Base-by-base conservation (phyloP, 2,329 filamentous ascomycete species). In the Bipolaris zeicola region DNA sequence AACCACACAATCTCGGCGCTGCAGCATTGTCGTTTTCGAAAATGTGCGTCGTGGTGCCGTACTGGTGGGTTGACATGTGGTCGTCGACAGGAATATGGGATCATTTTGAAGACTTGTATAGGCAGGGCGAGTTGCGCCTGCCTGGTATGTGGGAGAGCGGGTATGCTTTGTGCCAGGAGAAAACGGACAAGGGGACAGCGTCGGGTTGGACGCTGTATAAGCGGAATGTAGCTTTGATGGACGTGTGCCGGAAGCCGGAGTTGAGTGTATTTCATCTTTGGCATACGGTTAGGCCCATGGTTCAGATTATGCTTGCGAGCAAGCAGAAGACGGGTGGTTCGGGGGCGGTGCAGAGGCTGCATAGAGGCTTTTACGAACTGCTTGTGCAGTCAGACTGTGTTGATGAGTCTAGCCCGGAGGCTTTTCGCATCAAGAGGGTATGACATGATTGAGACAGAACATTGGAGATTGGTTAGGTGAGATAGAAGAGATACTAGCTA, bases 41-140 rank as follows among this genome's bases (percentile, higher is more conserved):
- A 5, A 39, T 4, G 24, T n/a, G 11, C 52, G 44, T 56, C 5
- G 37, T 56, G 1, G 33, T 59, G 13, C 56, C 52, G 16, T 20
- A 36, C 5, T 59, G 52, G 52, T 59, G 56, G 48, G 14, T 56
- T 22, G 33, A 45, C 18, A 43, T 48, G 4, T 59, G 37, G 42
- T 59, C 51, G 14, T 33, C 34, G 5, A 38, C 51, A 14, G 37
- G 39, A 10, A 46, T 22, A 6, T 59, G 52, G 56, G 24, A 31
- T 7, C 5, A 52, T 22, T 59, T 59, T 22, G 11, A 14, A 28
- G 20, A 18, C 10, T 18, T 55, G 16, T 28, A 43, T 24, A 11
- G 11, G 3, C 1, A 13, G 10, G 41, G 52, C 2, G 14, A 55
- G 50, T 14, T 58, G 13, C 18, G 20, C 11, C 31, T 58, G 14